Evolutionary conservation across 208 protist genomes (phyloP), one percentile per base, ranked within the genome.

Genomic region (Crithidia mellificae): DNA sequence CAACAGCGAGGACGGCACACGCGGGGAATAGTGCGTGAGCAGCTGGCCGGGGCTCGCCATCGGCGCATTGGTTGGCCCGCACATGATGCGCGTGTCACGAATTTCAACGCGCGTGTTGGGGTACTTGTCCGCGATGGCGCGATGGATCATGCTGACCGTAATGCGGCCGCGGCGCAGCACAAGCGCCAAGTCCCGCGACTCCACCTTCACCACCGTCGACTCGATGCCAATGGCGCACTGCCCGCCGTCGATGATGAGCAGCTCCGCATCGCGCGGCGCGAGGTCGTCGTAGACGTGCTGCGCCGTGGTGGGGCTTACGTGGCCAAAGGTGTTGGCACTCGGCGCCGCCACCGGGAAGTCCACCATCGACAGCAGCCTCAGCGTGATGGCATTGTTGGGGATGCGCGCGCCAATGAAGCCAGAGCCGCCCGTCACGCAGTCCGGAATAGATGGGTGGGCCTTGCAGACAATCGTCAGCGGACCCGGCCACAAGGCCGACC

Each of bases 311-410:
- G 96, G 96, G 51, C 90, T 96, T 20, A 97, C 90, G 51, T 97
- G 96, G 17, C 94, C 94, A 78, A 97, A 97, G 27, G 82, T 87
- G 78, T 98, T 98, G 6, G 96, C 96, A 62, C 90, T 97, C 24
- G 95, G 95, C 17, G 88, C 95, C 6, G 91, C 90, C 8, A 98
- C 73, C 19, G 92, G 91, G 49, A 98, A 87, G 65, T 78, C 67
- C 14, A 91, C 73, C 53, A 83, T 78, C 9, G 76, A 41, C 22
- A 98, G 64, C 15, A 97, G 77, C 49, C 67, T 54, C 30, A 92
- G 69, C 11, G 94, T 80, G 14, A 87, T 59, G 3, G 81, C 69
- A 67, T 98, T 92, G 25, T 68, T 54, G 12, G 95, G 94, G 49
- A 95, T 85, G 58, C 94, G 84, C 14, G 91, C 85, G 6, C 94